These are phyloP conservation scores for Saksenaea vasiformis DNA, from an alignment of 371 early-diverging fungal species.

Conservation along the genomic window DNA sequence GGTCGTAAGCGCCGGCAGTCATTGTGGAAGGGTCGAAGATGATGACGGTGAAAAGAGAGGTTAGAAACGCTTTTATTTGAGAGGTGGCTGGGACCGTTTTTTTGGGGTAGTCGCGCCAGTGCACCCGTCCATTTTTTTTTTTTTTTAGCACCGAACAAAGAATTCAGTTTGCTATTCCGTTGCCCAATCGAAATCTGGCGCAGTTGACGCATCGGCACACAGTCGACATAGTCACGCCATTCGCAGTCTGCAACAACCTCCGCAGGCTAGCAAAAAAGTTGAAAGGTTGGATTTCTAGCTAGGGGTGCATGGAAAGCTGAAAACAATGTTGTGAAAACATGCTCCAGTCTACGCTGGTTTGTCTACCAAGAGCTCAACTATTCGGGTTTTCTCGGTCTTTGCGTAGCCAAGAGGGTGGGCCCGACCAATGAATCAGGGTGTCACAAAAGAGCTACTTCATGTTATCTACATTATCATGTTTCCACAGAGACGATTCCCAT, in stretches of 20 bases:
- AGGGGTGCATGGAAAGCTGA: background rate
- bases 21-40: conserved; percentile 14
- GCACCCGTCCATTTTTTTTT: background rate
- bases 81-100: conserved; percentile 1
- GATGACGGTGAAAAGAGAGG: background rate
- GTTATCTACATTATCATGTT: too few relatives aligned
- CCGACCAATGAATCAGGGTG: too few relatives aligned
- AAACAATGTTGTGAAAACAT: background rate
- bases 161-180: conserved; percentile 5
- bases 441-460: too few relatives aligned
- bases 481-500: too few relatives aligned
- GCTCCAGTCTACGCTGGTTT: background rate
- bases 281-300: background rate
- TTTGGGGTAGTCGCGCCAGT: conserved; percentile 5
- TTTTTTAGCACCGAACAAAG: conserved; percentile 1
- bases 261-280: background rate
- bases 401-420: too few relatives aligned
- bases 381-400: background rate
- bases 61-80: conserved; percentile 3
- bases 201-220: conserved; percentile 6
- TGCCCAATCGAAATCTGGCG: conserved; percentile 1
- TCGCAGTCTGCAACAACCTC: conserved; percentile 1
- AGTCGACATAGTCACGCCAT: background rate
- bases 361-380: background rate
- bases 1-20: conserved; percentile 34